A percentile compares a stretch with the other conserved stretches of the same genome.
Evolutionary conservation across 371 early-diverging fungal genomes (phyloP).

Genomic region (Actinomucor elegans): DNA sequence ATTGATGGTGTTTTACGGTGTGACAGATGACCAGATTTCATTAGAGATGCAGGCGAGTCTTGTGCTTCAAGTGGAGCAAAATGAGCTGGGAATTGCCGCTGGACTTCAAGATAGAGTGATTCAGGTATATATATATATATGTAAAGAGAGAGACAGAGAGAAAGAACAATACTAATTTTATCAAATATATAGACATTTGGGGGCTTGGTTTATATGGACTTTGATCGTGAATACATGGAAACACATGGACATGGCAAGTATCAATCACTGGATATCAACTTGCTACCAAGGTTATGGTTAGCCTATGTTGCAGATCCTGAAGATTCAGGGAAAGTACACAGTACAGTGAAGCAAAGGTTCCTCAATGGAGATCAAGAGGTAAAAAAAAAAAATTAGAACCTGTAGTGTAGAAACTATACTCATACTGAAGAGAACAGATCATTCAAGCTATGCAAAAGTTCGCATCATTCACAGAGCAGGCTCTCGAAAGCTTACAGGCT

Average conservation of each 20-base stretch:
- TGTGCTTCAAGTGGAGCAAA: slow-evolving; percentile 59
- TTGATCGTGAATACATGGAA: slow-evolving; percentile 55
- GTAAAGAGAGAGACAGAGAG: background rate
- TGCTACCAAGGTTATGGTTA: slow-evolving; percentile 48
- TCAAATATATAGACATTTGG: too few relatives aligned
- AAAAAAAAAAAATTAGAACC: too few relatives aligned
- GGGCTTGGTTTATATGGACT: slow-evolving; percentile 73
- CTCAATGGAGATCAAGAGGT: slow-evolving; percentile 59
- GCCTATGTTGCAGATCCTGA: slow-evolving; percentile 67
- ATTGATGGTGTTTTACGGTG: slow-evolving; percentile 47
- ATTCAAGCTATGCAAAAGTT: slow-evolving; percentile 60
- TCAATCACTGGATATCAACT: slow-evolving; percentile 29
- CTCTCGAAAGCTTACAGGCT: slow-evolving; percentile 23
- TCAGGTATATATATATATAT: slow-evolving; percentile 31
- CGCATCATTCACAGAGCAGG: slow-evolving; percentile 49
- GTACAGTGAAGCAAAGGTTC: slow-evolving; percentile 56
- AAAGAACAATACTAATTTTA: background rate
- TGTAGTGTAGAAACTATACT: too few relatives aligned
- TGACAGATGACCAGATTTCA: slow-evolving; percentile 42
- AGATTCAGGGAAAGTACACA: slow-evolving; percentile 71
- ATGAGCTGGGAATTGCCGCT: slow-evolving; percentile 65
- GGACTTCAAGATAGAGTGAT: slow-evolving; percentile 74
- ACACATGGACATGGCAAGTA: slow-evolving; percentile 61
- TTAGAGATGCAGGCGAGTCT: slow-evolving; percentile 58
- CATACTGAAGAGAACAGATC: slow-evolving; percentile 39